phyloP scores from a whole-genome alignment of 2,329 filamentous ascomycete species.

The Ophioceras dolichostomum region DNA sequence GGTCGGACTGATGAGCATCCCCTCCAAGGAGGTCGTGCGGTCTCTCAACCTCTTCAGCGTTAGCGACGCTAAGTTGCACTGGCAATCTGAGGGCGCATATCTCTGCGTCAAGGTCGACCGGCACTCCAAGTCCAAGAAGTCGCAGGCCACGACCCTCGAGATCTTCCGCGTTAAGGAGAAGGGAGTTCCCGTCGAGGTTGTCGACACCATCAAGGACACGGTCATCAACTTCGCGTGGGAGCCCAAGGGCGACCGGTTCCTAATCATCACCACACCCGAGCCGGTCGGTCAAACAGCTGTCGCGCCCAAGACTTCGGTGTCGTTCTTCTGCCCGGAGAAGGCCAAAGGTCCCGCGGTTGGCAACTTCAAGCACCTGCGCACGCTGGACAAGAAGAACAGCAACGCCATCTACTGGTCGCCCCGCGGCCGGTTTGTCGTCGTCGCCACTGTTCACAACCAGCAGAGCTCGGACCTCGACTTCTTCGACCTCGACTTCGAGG shows the following conservation, averaged over 20 bases:
- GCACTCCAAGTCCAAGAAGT: conserved; percentile 99
- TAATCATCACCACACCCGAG: conserved; percentile 91
- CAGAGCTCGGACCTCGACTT: conserved; percentile 95
- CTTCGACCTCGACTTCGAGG: conserved; percentile 95
- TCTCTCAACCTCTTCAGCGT: conserved; percentile 98
- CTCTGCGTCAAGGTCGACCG: conserved; percentile 98
- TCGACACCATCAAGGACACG: conserved; percentile 94
- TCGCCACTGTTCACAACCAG: conserved; percentile 85
- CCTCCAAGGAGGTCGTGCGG: conserved; percentile 85
- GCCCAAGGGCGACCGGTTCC: conserved; percentile 93
- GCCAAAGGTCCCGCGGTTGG: conserved; percentile 67
- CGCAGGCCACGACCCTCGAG: conserved; percentile 88
- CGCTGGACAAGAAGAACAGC: conserved; percentile 97
- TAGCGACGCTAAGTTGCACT: conserved; percentile 93
- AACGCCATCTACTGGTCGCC: conserved; percentile 99
- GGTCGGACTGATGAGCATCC: conserved; percentile 92
- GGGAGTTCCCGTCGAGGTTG: conserved; percentile 94
- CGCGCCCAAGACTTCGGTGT: conserved; percentile 83
- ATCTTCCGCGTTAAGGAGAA: conserved; percentile 98
- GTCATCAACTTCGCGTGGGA: conserved; percentile 99
- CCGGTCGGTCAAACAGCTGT: conserved; percentile 66
- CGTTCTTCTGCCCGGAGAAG: conserved; percentile 97
- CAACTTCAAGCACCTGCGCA: conserved; percentile 94
- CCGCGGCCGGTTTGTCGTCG: conserved; percentile 84
- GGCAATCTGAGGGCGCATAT: conserved; percentile 90